phyloP scores from a whole-genome alignment of 164 flowering plant genomes.

The Litsea cubeba region DNA sequence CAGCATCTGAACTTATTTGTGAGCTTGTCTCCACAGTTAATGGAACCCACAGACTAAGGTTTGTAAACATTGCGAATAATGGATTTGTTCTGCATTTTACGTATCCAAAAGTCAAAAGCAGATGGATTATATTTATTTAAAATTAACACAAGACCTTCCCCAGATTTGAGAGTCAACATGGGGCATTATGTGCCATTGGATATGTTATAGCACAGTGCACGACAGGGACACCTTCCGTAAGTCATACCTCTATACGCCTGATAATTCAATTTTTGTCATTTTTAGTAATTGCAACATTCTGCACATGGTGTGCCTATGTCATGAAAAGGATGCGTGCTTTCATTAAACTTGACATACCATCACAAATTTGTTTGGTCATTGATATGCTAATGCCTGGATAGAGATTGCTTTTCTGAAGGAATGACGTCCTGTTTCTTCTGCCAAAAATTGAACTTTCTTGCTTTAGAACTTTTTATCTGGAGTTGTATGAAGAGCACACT shows the following conservation, averaged over 20 bases:
- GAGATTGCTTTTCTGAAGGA: too few relatives aligned
- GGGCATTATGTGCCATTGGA: slow-evolving; percentile 76
- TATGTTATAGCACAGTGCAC: slow-evolving; percentile 73
- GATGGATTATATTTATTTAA: neutral
- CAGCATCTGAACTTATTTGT: slow-evolving; percentile 46
- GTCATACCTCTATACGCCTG: slow-evolving; percentile 12
- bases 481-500: too few relatives aligned
- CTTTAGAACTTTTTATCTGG: too few relatives aligned
- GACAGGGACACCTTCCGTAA: slow-evolving; percentile 49
- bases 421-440: too few relatives aligned
- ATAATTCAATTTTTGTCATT: too few relatives aligned
- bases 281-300: neutral
- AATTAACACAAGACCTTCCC: slow-evolving; percentile 1
- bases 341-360: too few relatives aligned
- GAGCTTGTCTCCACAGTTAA: slow-evolving; percentile 49
- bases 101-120: neutral
- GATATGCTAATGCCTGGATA: too few relatives aligned
- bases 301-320: too few relatives aligned
- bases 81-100: neutral
- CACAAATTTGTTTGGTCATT: too few relatives aligned
- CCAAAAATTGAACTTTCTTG: too few relatives aligned
- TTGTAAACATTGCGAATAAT: slow-evolving; percentile 2
- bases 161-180: slow-evolving; percentile 89
- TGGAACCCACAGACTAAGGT: slow-evolving; percentile 59
- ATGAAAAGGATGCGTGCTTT: too few relatives aligned